phyloP scores from a whole-genome alignment of 2,329 filamentous ascomycete genomes.

The Phaeoacremonium minimum region DNA sequence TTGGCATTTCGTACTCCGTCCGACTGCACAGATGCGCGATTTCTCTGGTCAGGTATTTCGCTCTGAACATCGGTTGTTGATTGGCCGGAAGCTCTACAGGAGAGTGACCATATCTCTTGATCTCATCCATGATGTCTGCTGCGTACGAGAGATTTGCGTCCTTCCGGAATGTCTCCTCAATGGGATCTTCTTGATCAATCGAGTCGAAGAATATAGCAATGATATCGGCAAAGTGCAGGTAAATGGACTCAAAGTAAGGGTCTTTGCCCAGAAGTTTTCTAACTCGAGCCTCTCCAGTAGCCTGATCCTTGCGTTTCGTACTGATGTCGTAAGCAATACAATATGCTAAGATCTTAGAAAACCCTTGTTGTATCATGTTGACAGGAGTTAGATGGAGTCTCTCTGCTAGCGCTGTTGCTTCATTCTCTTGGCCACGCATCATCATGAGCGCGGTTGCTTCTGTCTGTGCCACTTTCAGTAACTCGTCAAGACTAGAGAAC shows the following conservation, averaged over 20 bases:
- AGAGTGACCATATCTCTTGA: constrained; percentile 66
- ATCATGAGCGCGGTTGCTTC: constrained; percentile 78
- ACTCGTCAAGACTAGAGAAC: constrained; percentile 63
- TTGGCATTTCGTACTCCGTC: constrained; percentile 58
- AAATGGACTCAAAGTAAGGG: constrained; percentile 57
- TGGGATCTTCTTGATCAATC: constrained; percentile 71
- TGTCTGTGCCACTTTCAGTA: constrained; percentile 67
- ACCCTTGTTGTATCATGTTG: constrained; percentile 62
- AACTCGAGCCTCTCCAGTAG: constrained; percentile 61
- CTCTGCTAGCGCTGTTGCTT: constrained; percentile 55
- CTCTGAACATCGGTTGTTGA: constrained; percentile 83
- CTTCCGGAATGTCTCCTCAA: constrained; percentile 64
- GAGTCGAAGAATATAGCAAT: constrained; percentile 71
- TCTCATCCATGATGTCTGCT: constrained; percentile 60
- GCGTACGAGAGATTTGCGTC: constrained; percentile 56
- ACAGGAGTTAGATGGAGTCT: constrained; percentile 48
- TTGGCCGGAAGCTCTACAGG: constrained; percentile 63
- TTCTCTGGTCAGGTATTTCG: constrained; percentile 70
- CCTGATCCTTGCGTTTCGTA: constrained; percentile 31
- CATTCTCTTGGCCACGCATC: constrained; percentile 71
- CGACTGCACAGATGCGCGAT: constrained; percentile 74
- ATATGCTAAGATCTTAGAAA: constrained; percentile 78
- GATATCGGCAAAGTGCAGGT: constrained; percentile 70
- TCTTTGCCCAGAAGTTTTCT: constrained; percentile 66
- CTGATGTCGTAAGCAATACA: constrained; percentile 73